Evolutionary conservation across 2,329 filamentous ascomycete genomes (phyloP), one percentile per base, ranked within the genome.

Genomic region (Cytospora piceicola): DNA sequence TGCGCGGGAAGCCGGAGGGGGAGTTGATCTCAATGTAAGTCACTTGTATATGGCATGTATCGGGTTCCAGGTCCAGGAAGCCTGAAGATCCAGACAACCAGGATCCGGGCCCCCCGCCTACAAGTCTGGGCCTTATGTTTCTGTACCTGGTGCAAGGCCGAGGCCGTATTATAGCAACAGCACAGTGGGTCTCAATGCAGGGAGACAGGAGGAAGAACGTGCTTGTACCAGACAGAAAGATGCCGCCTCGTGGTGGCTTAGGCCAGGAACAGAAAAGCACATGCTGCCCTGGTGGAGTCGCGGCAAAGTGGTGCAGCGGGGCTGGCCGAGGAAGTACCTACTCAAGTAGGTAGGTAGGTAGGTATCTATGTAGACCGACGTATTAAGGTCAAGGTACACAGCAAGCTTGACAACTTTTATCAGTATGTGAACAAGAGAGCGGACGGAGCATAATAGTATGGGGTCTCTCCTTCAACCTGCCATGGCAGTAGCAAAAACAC

Each of bases 41-140:
- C 53, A 58, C 17, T 4, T 57, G 53, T 61, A 63, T 63, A 58
- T 65, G 24, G 24, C 20, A 60, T 32, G 59, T 55, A 53, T 58
- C 63, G 49, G 63, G 22, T 64, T 51, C 52, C n/a, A 58, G 53
- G 61, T 57, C 54, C 61, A 32, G 52, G 56, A 46, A 60, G 42
- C 34, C 34, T 36, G 15, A 7, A 14, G 20, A 39, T 54, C 54
- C 57, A 22, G 42, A 49, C n/a, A 49, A 49, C 20, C 42, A 46
- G 42, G 32, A 34, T 53, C 49, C 32, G 42, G 54, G 24, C 42
- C 15, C 42, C 15, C 32, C 36, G 53, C 61, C 42, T 49, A 39
- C 22, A n/a, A n/a, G 57, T n/a, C 27, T 49, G 29, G 39, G 27
- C 15, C 51, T 53, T 49, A 24, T 55, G 55, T 36, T 34, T 15